Conservation (phyloP, 768 basidiomycete species). For the Boletus bicolor region DNA sequence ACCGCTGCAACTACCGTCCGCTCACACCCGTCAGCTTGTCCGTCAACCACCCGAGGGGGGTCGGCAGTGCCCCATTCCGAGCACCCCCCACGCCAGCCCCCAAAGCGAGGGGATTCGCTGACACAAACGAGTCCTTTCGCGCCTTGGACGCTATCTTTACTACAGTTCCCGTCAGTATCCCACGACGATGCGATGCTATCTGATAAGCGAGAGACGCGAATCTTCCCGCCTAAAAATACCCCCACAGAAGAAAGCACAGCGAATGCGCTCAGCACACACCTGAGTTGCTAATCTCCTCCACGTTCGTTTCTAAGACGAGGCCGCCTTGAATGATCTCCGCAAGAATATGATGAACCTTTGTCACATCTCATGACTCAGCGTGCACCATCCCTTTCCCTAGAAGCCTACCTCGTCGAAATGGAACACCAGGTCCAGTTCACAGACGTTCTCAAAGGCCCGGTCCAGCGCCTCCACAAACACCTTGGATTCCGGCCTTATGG, state of each 20-base stretch:
- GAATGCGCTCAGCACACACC: constrained; percentile 41
- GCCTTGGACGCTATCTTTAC: constrained; percentile 69
- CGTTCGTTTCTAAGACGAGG: constrained; percentile 91
- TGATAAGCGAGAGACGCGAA: not conserved
- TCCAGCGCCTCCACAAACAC: constrained; percentile 98
- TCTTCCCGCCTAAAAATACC: not conserved
- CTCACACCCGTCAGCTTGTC: constrained; percentile 68
- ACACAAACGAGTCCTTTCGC: constrained; percentile 72
- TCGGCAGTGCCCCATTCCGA: constrained; percentile 58
- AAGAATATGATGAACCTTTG: constrained; percentile 84
- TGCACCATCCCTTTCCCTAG: not conserved
- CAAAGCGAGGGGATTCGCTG: constrained; percentile 80
- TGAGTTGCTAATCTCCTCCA: constrained; percentile 74
- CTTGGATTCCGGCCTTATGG: constrained; percentile 29
- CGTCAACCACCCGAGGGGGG: constrained; percentile 78
- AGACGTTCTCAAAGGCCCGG: constrained; percentile 95
- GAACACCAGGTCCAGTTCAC: constrained; percentile 96
- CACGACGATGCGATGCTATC: not conserved
- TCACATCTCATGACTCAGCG: constrained; percentile 1
- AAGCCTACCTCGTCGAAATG: constrained; percentile 90
- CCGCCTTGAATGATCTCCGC: constrained; percentile 97
- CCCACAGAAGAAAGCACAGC: constrained; percentile 1
- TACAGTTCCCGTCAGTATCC: constrained; percentile 31
- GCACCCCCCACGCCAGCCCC: constrained; percentile 60
- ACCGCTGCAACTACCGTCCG: constrained; percentile 34